These are phyloP conservation scores for Yamadazyma sp. DNA, from an alignment of 805 yeast species.

Conservation along the genomic window DNA sequence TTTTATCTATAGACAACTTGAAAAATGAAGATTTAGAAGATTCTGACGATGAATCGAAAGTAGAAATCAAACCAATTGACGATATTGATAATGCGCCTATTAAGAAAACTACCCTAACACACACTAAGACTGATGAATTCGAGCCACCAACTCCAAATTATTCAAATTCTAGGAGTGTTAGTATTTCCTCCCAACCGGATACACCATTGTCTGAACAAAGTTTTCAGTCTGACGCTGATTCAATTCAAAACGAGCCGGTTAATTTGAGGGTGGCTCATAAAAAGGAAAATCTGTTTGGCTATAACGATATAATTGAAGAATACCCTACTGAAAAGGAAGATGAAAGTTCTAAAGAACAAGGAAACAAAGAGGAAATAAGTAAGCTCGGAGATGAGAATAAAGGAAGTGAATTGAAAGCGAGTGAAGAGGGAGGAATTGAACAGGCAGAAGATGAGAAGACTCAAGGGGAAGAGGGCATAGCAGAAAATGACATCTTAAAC, in stretches of 20 bases:
- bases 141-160: slow-evolving; percentile 24
- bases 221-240: slow-evolving; percentile 37
- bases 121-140: slow-evolving; percentile 1
- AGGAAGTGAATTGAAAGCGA: not conserved
- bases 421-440: not conserved
- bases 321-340: not conserved
- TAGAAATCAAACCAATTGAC: not conserved
- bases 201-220: slow-evolving; percentile 36
- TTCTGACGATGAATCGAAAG: not conserved
- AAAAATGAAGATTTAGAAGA: slow-evolving; percentile 15
- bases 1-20: slow-evolving; percentile 34
- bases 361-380: not conserved
- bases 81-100: slow-evolving; percentile 9
- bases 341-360: not conserved
- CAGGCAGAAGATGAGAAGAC: not conserved
- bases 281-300: slow-evolving; percentile 9
- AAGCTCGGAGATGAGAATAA: not conserved
- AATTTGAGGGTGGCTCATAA: slow-evolving; percentile 19
- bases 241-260: slow-evolving; percentile 37
- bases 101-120: slow-evolving; percentile 3
- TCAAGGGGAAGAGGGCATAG: not conserved
- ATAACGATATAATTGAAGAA: slow-evolving; percentile 21
- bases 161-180: not conserved
- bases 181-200: slow-evolving; percentile 14
- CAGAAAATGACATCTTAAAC: not conserved